Percentiles rank a stretch among this genome's conserved stretches.
Conservation (phyloP, 345 rosid genomes). For the Sisymbrium altissimum region DNA sequence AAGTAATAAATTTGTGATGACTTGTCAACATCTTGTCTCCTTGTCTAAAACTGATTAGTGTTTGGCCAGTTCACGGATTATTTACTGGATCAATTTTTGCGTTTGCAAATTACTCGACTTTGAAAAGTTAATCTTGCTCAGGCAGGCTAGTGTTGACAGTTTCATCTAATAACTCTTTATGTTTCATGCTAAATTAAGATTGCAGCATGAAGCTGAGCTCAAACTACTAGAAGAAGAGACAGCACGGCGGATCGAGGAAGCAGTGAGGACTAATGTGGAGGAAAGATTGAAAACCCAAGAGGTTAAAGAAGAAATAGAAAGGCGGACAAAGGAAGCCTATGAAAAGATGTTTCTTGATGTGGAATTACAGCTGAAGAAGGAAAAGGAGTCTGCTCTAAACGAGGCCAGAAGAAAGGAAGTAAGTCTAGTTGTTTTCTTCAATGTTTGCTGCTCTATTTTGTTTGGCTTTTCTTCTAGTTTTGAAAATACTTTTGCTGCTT, state of each 20-base stretch:
- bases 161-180: not conserved
- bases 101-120: not conserved
- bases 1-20: not conserved
- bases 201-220: slow-evolving; percentile 61
- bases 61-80: not conserved
- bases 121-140: not conserved
- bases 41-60: not conserved
- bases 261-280: slow-evolving; percentile 71
- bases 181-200: slow-evolving; percentile 35
- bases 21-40: not conserved
- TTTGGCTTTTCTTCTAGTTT: not conserved
- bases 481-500: not conserved
- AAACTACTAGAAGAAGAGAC: slow-evolving; percentile 74
- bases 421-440: slow-evolving; percentile 20
- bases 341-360: slow-evolving; percentile 66
- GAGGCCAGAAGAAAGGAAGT: slow-evolving; percentile 75
- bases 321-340: slow-evolving; percentile 57
- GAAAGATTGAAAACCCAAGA: slow-evolving; percentile 58
- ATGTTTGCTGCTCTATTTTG: not conserved
- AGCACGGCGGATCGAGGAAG: slow-evolving; percentile 67
- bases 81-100: not conserved
- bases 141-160: not conserved
- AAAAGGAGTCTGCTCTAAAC: slow-evolving; percentile 66
- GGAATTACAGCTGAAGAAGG: slow-evolving; percentile 51
- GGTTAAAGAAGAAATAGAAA: slow-evolving; percentile 52